phyloP scores from a whole-genome alignment of 495 filamentous ascomycete species.

The Mytilinidion resinicola region DNA sequence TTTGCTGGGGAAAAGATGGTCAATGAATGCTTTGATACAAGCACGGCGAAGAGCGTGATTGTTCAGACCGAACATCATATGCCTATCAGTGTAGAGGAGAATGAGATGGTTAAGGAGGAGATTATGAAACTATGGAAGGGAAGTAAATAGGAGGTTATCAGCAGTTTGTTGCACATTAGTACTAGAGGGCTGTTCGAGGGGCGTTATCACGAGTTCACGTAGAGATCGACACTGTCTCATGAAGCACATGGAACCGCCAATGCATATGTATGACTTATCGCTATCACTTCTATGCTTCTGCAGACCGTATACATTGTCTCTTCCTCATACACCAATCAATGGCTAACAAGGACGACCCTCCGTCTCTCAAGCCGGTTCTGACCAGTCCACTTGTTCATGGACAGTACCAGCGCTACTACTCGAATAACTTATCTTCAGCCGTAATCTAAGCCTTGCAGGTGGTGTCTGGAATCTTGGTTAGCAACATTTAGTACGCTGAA shows the following conservation, averaged over 20 bases:
- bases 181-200: no score
- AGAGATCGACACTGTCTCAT: no score
- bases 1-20: neutral
- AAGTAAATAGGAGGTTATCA: neutral
- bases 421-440: constrained; percentile 76
- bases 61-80: neutral
- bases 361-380: constrained; percentile 55
- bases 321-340: no score
- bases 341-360: no score
- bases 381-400: constrained; percentile 94
- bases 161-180: no score
- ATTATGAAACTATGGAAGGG: neutral
- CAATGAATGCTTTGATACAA: neutral
- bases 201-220: no score
- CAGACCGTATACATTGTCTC: no score
- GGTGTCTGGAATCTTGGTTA: constrained; percentile 43
- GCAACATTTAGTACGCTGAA: neutral
- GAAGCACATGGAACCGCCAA: no score
- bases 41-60: neutral
- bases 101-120: neutral
- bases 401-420: constrained; percentile 64
- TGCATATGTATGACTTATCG: no score
- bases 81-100: neutral
- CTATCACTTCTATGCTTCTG: no score
- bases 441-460: constrained; percentile 66